Conservation (phyloP, 768 basidiomycete species). For the Melanogaster broomeanus region DNA sequence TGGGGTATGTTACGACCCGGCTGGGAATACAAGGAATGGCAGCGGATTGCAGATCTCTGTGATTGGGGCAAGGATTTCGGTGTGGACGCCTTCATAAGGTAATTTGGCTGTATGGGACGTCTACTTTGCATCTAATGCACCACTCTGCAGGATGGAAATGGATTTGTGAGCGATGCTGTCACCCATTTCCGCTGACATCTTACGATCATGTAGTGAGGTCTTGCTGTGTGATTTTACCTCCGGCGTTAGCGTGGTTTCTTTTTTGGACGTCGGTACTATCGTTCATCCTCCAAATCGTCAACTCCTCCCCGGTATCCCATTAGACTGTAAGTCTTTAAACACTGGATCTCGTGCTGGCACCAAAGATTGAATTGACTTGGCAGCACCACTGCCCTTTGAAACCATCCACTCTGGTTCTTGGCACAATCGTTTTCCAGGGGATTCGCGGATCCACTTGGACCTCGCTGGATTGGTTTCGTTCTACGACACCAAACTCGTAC, state of each 20-base stretch:
- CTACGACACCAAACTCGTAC: slow-evolving; percentile 34
- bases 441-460: slow-evolving; percentile 36
- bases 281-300: too few species aligned
- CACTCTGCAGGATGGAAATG: too few species aligned
- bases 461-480: slow-evolving; percentile 36
- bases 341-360: too few species aligned
- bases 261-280: slow-evolving; percentile 41
- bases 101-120: not conserved
- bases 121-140: too few species aligned
- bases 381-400: too few species aligned
- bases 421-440: slow-evolving; percentile 37
- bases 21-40: slow-evolving; percentile 15
- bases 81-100: slow-evolving; percentile 37
- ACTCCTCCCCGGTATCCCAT: too few species aligned
- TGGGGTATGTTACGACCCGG: slow-evolving; percentile 29
- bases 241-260: slow-evolving; percentile 42
- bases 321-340: too few species aligned
- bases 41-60: slow-evolving; percentile 32
- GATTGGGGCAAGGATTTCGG: slow-evolving; percentile 31
- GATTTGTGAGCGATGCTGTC: too few species aligned
- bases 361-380: too few species aligned
- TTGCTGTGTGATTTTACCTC: slow-evolving; percentile 49
- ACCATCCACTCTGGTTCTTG: too few species aligned
- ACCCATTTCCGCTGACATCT: not conserved
- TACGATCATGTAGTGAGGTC: slow-evolving; percentile 47